phyloP scores from a whole-genome alignment of 495 filamentous ascomycete species.

The Ramalina peruviana region DNA sequence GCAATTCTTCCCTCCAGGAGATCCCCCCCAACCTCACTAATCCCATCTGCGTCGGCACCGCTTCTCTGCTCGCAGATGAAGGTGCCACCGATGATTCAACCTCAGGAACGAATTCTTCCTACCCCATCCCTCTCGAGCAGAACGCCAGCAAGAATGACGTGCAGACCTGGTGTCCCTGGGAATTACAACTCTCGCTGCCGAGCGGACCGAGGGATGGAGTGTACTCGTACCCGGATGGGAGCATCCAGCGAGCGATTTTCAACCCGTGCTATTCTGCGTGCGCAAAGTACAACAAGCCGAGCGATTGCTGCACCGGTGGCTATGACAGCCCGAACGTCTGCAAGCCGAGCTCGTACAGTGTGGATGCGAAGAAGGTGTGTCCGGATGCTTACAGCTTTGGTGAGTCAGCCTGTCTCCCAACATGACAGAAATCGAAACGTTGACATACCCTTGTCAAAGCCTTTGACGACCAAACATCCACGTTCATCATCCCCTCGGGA shows the following conservation, averaged over 20 bases:
- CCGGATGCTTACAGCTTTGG: conserved; percentile 70
- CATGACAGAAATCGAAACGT: background rate
- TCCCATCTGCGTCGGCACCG: conserved; percentile 52
- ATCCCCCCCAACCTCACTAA: conserved; percentile 65
- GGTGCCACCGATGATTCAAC: conserved; percentile 25
- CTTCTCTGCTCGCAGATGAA: conserved; percentile 34
- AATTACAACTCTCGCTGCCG: conserved; percentile 50
- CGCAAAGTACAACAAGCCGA: conserved; percentile 38
- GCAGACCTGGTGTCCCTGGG: conserved; percentile 63
- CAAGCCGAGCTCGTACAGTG: conserved; percentile 46
- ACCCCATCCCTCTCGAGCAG: conserved; percentile 49
- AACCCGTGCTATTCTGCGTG: conserved; percentile 62
- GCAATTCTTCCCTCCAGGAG: conserved; percentile 34
- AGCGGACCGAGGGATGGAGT: conserved; percentile 50
- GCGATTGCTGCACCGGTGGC: conserved; percentile 56
- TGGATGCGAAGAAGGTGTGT: conserved; percentile 53
- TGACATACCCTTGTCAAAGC: conserved; percentile 22
- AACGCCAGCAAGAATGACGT: conserved; percentile 34
- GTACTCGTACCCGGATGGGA: conserved; percentile 62
- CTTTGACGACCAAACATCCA: conserved; percentile 59
- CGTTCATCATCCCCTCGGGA: conserved; percentile 60
- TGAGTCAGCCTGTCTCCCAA: conserved; percentile 11
- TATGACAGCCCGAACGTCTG: conserved; percentile 44
- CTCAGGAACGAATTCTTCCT: conserved; percentile 34
- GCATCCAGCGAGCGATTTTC: conserved; percentile 49